Conservation (phyloP, 2,329 filamentous ascomycete genomes). For the Trichophyton mentagrophytes region DNA sequence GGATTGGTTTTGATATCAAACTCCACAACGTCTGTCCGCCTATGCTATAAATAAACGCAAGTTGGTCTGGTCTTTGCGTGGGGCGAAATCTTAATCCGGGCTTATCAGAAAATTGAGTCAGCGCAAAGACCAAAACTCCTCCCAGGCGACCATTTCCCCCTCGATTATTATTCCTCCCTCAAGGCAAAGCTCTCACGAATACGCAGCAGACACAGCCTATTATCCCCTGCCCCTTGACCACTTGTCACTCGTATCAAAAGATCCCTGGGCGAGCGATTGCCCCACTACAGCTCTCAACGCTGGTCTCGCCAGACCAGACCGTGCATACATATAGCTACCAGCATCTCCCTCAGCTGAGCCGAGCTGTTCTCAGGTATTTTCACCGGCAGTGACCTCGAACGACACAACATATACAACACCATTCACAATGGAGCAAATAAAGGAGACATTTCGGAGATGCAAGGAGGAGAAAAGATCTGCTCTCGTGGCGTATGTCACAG, state of each 20-base stretch:
- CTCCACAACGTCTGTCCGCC: too few species aligned
- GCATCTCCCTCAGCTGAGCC: background rate
- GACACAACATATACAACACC: background rate
- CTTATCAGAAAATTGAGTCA: background rate
- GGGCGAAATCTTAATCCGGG: conserved; percentile 1
- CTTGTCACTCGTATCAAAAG: too few species aligned
- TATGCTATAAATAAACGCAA: background rate
- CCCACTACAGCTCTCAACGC: background rate
- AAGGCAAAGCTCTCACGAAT: background rate
- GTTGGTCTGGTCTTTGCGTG: background rate
- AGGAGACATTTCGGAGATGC: conserved; percentile 44
- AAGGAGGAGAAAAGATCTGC: conserved; percentile 55
- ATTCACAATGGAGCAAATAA: conserved; percentile 40
- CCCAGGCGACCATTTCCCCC: background rate
- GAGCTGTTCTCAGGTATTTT: background rate
- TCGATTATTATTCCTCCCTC: background rate
- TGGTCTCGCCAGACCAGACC: background rate
- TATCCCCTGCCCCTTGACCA: background rate
- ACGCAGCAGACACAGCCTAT: background rate
- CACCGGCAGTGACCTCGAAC: background rate
- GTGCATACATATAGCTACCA: background rate
- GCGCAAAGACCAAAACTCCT: background rate
- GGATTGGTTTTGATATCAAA: too few species aligned
- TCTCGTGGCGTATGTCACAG: conserved; percentile 90
- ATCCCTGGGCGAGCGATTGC: background rate